Evolutionary conservation across 495 filamentous ascomycete genomes (phyloP), one percentile per base, ranked within the genome.

Genomic region (Thermochaetoides thermophila): DNA sequence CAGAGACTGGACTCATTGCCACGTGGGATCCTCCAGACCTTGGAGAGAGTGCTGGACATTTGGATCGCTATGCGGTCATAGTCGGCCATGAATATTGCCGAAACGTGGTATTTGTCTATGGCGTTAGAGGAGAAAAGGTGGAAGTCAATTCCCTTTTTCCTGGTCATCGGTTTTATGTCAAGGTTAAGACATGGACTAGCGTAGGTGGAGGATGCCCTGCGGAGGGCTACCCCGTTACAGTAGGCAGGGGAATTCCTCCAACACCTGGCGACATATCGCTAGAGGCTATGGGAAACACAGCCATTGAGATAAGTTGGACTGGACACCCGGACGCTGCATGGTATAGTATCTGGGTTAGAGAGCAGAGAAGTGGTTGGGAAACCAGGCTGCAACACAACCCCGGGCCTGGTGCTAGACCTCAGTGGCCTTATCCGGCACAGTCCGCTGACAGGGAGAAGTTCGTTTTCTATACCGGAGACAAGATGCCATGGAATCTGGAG

Each of bases 61-160:
- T 49, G 8, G 46, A 49, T 13, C 36, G 46, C 4, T 49, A 43
- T 15, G 42, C 35, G 5, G 32, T 49, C 11, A 16, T 28, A n/a
- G n/a, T n/a, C n/a, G n/a, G n/a, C n/a, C n/a, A n/a, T n/a, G n/a
- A n/a, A n/a, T n/a, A n/a, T n/a, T n/a, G n/a, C n/a, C n/a, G n/a
- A n/a, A n/a, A n/a, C n/a, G n/a, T n/a, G n/a, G n/a, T n/a, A n/a
- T n/a, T n/a, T n/a, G n/a, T n/a, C n/a, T n/a, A n/a, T 3, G 46
- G 46, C 0, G 36, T 41, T 15, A 27, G 24, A 11, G 43, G 27
- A 0, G 23, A 10, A 0, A 19, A 11, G 2, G 37, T 32, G 0
- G 30, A 32, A 15, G 7, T 50, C 1, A 22, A 2, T 1, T 43
- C 40, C 9, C 32, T 50, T 3, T 13, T 24, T 3, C 12, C 17